Conservation (phyloP, 2,329 filamentous ascomycete species). For the Alternaria brassicicola region DNA sequence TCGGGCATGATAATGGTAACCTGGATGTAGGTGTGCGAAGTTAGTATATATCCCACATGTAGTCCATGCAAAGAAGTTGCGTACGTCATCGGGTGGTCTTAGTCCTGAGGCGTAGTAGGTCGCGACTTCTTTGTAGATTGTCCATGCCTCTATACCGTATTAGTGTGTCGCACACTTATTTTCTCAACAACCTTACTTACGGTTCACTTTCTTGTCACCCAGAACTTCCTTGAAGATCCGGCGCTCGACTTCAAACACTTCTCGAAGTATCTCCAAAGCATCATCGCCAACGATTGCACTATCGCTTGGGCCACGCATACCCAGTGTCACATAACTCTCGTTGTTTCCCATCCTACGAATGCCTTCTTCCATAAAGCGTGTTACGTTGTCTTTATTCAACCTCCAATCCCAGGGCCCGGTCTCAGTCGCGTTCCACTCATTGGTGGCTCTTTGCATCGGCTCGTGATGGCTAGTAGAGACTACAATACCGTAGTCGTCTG, state of each 20-base stretch:
- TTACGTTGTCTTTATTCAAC: constrained; percentile 31
- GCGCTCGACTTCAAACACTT: constrained; percentile 23
- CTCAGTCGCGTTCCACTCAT: constrained; percentile 29
- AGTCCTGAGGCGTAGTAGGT: constrained; percentile 68
- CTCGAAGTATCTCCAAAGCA: constrained; percentile 17
- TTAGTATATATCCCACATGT: neutral
- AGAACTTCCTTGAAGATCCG: constrained; percentile 16
- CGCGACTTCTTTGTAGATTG: constrained; percentile 60
- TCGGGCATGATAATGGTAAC: constrained; percentile 68
- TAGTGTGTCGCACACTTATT: constrained; percentile 61
- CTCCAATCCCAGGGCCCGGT: constrained; percentile 39
- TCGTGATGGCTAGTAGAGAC: constrained; percentile 74
- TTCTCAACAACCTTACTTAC: neutral
- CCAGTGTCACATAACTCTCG: constrained; percentile 66
- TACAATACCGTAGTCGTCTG: constrained; percentile 73
- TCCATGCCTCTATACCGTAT: constrained; percentile 39
- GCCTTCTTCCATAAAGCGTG: constrained; percentile 36
- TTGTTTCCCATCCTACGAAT: constrained; percentile 61
- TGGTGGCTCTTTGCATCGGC: constrained; percentile 66
- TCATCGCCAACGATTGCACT: constrained; percentile 51
- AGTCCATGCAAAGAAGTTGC: neutral
- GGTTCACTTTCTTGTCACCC: constrained; percentile 18
- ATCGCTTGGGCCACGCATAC: constrained; percentile 72
- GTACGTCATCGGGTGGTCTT: constrained; percentile 65
- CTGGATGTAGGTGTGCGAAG: neutral